Conservation (phyloP, 2,329 filamentous ascomycete genomes). For the Nothopassalora personata region DNA sequence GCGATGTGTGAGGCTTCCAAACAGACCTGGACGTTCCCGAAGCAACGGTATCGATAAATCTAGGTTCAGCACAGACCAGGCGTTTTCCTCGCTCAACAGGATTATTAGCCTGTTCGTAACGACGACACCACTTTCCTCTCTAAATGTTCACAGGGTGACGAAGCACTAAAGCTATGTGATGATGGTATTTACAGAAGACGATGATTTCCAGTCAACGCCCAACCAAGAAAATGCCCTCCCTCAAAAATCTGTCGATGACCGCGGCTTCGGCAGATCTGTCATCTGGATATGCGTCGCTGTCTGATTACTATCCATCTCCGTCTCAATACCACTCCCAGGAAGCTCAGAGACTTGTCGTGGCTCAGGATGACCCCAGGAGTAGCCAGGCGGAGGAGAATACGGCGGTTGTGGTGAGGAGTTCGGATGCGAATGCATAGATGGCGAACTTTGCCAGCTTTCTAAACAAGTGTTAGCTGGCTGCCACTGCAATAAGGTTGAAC, state of each 20-base stretch:
- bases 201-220: background rate
- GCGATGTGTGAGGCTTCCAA: background rate
- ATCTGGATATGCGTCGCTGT: background rate
- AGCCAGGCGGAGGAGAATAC: background rate
- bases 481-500: background rate
- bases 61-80: background rate
- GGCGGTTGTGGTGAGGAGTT: background rate
- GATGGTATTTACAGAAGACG: background rate
- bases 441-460: constrained; percentile 1
- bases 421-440: background rate
- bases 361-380: background rate
- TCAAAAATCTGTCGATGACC: background rate
- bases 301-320: background rate
- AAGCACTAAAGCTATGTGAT: background rate
- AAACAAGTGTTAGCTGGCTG: background rate
- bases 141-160: background rate
- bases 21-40: background rate
- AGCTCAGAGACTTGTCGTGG: background rate
- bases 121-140: background rate
- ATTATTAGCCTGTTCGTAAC: background rate
- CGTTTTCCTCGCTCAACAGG: background rate
- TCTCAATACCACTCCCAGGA: constrained; percentile 1
- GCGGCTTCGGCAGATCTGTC: background rate
- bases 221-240: no score
- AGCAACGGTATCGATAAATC: background rate